phyloP scores from a whole-genome alignment of 768 basidiomycete genomes.

The Fibroporia radiculosa region DNA sequence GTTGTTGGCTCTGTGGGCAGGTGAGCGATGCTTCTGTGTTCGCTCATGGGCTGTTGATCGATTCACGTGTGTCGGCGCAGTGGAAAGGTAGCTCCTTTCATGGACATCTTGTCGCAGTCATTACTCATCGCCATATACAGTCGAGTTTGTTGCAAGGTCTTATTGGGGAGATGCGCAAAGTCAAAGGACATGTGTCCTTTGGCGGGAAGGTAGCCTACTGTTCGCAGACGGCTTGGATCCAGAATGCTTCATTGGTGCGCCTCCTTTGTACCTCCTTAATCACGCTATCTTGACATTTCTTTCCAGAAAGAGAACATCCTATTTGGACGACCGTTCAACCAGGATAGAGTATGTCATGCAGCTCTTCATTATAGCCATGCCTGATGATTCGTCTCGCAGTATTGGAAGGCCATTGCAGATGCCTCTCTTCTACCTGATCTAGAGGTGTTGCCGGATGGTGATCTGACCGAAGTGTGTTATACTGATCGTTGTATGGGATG shows the following conservation, averaged over 20 bases:
- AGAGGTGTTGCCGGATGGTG: constrained; percentile 59
- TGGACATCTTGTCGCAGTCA: background rate
- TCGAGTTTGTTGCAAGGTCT: constrained; percentile 54
- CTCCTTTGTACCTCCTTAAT: background rate
- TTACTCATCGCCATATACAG: constrained; percentile 16
- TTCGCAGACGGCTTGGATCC: constrained; percentile 72
- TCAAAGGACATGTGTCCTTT: constrained; percentile 45
- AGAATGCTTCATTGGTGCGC: constrained; percentile 54
- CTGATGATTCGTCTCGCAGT: constrained; percentile 21
- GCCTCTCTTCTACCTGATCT: constrained; percentile 58
- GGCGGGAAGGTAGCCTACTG: constrained; percentile 64
- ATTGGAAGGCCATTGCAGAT: constrained; percentile 55
- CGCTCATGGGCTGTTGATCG: background rate
- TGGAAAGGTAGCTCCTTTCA: background rate
- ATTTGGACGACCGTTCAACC: constrained; percentile 59
- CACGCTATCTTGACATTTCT: background rate
- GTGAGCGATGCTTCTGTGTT: constrained; percentile 11
- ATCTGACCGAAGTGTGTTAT: constrained; percentile 52
- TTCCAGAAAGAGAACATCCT: constrained; percentile 43
- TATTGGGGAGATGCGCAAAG: constrained; percentile 61
- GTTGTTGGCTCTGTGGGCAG: constrained; percentile 64
- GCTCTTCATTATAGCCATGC: background rate
- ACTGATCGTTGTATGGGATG: background rate
- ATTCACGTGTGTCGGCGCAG: background rate
- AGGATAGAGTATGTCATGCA: constrained; percentile 27